These are phyloP conservation scores for Prunus mume DNA, from an alignment of 306 rosid genomes.

Conservation along the genomic window DNA sequence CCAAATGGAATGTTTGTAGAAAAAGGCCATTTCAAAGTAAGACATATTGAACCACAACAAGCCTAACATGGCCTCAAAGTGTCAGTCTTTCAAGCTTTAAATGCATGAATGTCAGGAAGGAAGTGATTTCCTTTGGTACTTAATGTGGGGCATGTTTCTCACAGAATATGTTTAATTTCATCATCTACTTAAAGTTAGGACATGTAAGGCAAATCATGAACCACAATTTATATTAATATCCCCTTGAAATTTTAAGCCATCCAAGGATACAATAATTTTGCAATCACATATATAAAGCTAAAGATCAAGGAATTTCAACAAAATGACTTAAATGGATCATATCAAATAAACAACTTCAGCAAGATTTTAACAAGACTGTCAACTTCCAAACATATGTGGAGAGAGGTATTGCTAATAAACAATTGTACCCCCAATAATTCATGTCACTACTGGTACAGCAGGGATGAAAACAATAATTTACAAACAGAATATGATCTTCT, in stretches of 20 bases:
- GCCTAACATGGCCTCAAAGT: neutral
- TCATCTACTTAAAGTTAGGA: neutral
- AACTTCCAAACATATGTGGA: neutral
- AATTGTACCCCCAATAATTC: conserved; percentile 6
- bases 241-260: neutral
- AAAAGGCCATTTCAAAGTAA: neutral
- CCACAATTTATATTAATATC: neutral
- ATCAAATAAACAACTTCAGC: neutral
- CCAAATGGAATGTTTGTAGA: neutral
- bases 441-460: neutral
- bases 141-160: neutral
- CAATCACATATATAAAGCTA: neutral
- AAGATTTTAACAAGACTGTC: conserved; percentile 2
- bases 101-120: conserved; percentile 4
- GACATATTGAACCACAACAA: neutral
- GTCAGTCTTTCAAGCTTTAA: neutral
- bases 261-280: neutral
- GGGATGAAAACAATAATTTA: neutral
- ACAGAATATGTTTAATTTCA: neutral
- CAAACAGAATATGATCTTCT: no score
- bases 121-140: neutral
- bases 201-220: neutral
- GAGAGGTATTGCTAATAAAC: neutral
- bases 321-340: neutral
- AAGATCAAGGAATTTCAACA: neutral